phyloP scores from a whole-genome alignment of 176 grass and related monocot species.

The Ensete ventricosum region DNA sequence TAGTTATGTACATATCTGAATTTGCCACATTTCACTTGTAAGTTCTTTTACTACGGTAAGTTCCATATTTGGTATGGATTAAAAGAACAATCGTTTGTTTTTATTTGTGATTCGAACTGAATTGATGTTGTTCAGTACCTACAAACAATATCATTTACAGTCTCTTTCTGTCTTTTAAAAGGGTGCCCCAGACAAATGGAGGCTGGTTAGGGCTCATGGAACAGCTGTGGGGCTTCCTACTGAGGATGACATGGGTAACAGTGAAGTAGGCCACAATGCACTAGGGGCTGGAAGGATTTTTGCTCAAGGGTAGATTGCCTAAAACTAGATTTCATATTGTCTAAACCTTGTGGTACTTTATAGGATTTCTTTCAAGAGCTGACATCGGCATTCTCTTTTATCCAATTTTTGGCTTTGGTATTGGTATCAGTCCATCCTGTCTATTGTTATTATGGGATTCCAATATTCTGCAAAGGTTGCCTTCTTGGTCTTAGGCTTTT shows the following conservation, averaged over 20 bases:
- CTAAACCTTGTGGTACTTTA: background rate
- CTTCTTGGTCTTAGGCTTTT: background rate
- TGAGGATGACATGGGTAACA: conserved; percentile 98
- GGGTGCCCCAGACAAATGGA: conserved; percentile 91
- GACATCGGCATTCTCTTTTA: background rate
- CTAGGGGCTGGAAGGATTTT: conserved; percentile 86
- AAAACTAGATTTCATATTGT: background rate
- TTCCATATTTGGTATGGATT: no score
- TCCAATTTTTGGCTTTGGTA: background rate
- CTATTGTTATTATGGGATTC: background rate
- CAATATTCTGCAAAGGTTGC: background rate
- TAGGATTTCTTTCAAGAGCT: background rate
- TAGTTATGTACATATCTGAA: no score
- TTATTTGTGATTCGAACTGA: background rate
- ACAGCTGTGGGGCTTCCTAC: conserved; percentile 77
- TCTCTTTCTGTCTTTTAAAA: conserved; percentile 8
- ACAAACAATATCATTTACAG: background rate
- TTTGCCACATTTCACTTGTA: no score
- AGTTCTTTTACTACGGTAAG: no score
- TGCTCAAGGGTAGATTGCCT: conserved; percentile 68
- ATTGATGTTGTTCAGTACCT: background rate
- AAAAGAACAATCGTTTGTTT: no score
- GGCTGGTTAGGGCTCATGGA: conserved; percentile 83
- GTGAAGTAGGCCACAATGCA: conserved; percentile 96
- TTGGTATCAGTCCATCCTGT: background rate